Percentiles rank a stretch among this genome's conserved stretches.
Conservation (phyloP, 345 rosid genomes). For the Populus nigra region DNA sequence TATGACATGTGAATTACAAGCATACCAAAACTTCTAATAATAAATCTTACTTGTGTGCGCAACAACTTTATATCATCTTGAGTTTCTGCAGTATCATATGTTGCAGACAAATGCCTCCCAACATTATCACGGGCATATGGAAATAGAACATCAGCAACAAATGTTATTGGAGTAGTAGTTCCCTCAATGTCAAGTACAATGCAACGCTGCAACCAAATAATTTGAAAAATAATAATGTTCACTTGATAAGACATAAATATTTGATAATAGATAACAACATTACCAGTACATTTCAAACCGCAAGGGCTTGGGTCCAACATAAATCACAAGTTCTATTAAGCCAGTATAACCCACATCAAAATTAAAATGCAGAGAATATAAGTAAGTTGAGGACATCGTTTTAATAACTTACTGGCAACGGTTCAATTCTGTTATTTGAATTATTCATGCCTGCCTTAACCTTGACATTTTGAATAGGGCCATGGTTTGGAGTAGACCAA, state of each 20-base stretch:
- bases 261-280: not conserved
- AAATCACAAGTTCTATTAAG: not conserved
- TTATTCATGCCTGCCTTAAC: constrained; percentile 40
- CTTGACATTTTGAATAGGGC: constrained; percentile 47
- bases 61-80: constrained; percentile 70
- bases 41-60: constrained; percentile 62
- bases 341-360: not conserved
- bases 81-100: constrained; percentile 75
- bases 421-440: constrained; percentile 43
- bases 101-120: constrained; percentile 68
- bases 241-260: not conserved
- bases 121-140: constrained; percentile 89
- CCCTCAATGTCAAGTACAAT: constrained; percentile 97
- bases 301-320: not conserved
- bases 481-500: constrained; percentile 73
- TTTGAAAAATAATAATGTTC: constrained; percentile 9
- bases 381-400: not conserved
- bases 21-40: not conserved
- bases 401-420: constrained; percentile 45
- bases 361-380: not conserved
- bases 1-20: not conserved
- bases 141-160: constrained; percentile 84
- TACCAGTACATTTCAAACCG: not conserved
- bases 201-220: constrained; percentile 57
- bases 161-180: constrained; percentile 92